A percentile compares a stretch with the other conserved stretches of the same genome.
Evolutionary conservation across 83 land plant genomes (phyloP).

Genomic region (Picea abies): DNA sequence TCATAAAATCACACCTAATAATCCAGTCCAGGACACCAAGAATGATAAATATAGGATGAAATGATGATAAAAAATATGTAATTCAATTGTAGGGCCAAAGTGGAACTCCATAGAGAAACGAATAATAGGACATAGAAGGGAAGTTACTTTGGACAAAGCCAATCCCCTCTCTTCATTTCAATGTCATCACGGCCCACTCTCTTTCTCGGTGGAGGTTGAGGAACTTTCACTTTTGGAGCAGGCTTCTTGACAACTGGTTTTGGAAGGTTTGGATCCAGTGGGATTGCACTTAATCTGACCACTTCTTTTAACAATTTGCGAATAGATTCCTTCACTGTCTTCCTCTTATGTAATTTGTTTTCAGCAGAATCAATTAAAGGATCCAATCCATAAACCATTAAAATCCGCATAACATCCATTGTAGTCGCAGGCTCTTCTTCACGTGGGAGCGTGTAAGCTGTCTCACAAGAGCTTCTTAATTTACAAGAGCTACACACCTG

Average conservation of each 20-base stretch:
- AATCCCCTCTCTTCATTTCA: slow-evolving; percentile 72
- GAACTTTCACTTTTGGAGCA: slow-evolving; percentile 3
- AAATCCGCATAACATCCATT: slow-evolving; percentile 62
- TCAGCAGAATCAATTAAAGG: slow-evolving; percentile 47
- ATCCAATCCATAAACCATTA: slow-evolving; percentile 66
- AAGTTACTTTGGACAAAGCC: slow-evolving; percentile 82
- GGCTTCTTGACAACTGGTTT: slow-evolving; percentile 60
- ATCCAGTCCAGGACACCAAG: background rate
- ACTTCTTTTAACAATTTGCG: slow-evolving; percentile 71
- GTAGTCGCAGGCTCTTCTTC: slow-evolving; percentile 70
- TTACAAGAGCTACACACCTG: slow-evolving; percentile 81
- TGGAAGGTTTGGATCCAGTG: slow-evolving; percentile 70
- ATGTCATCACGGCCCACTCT: slow-evolving; percentile 20
- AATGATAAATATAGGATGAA: no score
- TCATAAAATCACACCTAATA: slow-evolving; percentile 77
- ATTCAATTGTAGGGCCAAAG: background rate
- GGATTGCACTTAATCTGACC: slow-evolving; percentile 63
- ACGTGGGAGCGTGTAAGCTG: slow-evolving; percentile 45
- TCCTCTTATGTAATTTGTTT: slow-evolving; percentile 54
- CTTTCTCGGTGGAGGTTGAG: slow-evolving; percentile 28
- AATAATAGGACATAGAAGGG: slow-evolving; percentile 3
- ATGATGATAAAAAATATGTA: background rate
- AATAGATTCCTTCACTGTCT: slow-evolving; percentile 50
- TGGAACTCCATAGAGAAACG: background rate
- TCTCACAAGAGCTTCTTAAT: slow-evolving; percentile 49